Evolutionary conservation across 768 basidiomycete species (phyloP), one percentile per base, ranked within the genome.

Genomic region (Dioszegia aurantiaca): DNA sequence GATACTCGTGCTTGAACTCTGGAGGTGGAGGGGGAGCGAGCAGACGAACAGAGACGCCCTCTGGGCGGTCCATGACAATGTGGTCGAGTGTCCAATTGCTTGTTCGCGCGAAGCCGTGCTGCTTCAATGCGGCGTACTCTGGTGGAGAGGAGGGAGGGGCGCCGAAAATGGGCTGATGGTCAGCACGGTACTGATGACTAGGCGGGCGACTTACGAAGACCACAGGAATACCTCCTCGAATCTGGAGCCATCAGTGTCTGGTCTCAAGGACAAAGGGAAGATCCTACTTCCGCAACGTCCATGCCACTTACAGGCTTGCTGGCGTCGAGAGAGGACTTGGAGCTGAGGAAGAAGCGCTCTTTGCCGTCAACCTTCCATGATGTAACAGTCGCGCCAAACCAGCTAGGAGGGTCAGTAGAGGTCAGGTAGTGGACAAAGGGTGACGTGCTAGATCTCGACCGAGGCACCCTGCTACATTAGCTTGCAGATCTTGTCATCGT

Each of bases 41-140:
- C 55, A 98, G 79, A 63, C 83, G 82, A 42, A 90, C 82, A n/a
- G 86, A 87, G 1, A 92, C 87, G 11, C 83, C 83, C 31, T 82
- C 81, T 2, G 82, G 83, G 53, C 86, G 83, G 66, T 90, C 87
- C 80, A 81, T 80, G 23, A 88, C 80, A 12, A 83, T 78, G 42
- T 79, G 76, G 60, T 84, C 83, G 70, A 85, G 86, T 14, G 78
- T 77, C 95, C 95, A 98, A 28, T 69, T 73, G 36, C 83, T 81
- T 61, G 80, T 90, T 40, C 95, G 80, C 4, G 90, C 94, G 72
- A 94, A 97, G 0, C 95, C 95, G 75, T 98, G 95, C 76, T 95
- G 92, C 4, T 80, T 56, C 4, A 99, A 80, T 44, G 74, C 64
- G 74, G 92, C 89, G 60, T 78, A 72, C 44, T 76, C 74, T 31